A percentile compares a stretch with the other conserved stretches of the same genome.
These are phyloP conservation scores for Ustilago vetiveriae DNA, from an alignment of 1,284 basidiomycete species.

Conservation along the genomic window DNA sequence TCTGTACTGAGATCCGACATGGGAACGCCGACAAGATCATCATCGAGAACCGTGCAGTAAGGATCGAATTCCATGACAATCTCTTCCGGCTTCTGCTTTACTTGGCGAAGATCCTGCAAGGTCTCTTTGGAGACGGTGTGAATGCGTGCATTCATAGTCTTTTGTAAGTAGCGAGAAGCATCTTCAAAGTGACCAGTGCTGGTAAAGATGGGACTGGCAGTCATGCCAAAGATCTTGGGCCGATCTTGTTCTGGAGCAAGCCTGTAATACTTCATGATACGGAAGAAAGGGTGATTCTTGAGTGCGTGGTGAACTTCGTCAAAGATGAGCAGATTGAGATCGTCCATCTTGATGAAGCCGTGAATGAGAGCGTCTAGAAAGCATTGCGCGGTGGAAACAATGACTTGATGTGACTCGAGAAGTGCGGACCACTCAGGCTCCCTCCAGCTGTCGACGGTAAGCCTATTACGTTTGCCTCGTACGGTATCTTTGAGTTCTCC, in stretches of 20 bases:
- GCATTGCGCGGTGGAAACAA: slow-evolving; percentile 53
- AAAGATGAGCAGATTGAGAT: slow-evolving; percentile 51
- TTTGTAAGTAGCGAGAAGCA: slow-evolving; percentile 34
- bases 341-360: slow-evolving; percentile 47
- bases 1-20: slow-evolving; percentile 15
- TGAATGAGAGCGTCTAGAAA: slow-evolving; percentile 53
- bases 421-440: slow-evolving; percentile 34
- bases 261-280: slow-evolving; percentile 57
- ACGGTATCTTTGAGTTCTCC: slow-evolving; percentile 39
- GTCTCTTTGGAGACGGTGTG: slow-evolving; percentile 34
- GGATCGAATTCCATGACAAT: slow-evolving; percentile 52
- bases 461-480: slow-evolving; percentile 8
- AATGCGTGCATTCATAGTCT: slow-evolving; percentile 45
- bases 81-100: slow-evolving; percentile 43
- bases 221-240: slow-evolving; percentile 60
- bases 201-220: slow-evolving; percentile 51
- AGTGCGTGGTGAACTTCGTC: slow-evolving; percentile 57
- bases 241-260: slow-evolving; percentile 10
- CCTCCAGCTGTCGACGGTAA: slow-evolving; percentile 29
- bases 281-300: slow-evolving; percentile 42
- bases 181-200: slow-evolving; percentile 14
- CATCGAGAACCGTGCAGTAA: slow-evolving; percentile 12
- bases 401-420: slow-evolving; percentile 40
- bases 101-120: slow-evolving; percentile 23
- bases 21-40: background rate